Evolutionary conservation across 352 stramenopile species (phyloP), one percentile per base, ranked within the genome.

Genomic region (Globisporangium canariense): DNA sequence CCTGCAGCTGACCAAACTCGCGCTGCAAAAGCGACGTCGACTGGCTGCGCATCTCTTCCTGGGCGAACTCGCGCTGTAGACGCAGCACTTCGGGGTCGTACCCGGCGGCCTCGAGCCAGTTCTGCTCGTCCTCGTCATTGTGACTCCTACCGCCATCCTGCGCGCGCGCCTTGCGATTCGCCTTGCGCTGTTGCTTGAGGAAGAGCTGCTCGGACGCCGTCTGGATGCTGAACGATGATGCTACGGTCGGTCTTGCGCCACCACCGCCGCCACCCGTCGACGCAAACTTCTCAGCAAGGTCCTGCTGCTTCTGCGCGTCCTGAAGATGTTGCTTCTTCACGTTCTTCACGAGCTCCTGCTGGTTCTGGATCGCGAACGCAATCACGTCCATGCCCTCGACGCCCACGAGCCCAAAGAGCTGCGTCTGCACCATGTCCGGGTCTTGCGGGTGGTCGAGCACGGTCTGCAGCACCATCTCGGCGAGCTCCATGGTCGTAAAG

Each of bases 361-460:
- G 58, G 36, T 89, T 75, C 61, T 90, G 81, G 41, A 91, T 69
- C 40, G 81, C 77, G 54, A 93, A 91, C 11, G 85, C 76, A 60
- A 95, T 95, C 13, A 95, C 64, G 38, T 93, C 84, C 81, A 95
- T 90, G 66, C 86, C 84, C 53, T 95, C 84, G 18, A 91, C 83
- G n/a, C 86, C 86, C 1, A 95, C 79, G 47, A 95, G 84, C 2
- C 84, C 79, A 59, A 95, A 95, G 52, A 95, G 75, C 57, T 91
- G 83, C 68, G 77, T 72, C 58, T 93, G 83, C 20, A 90, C 73
- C 8, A 72, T 71, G 55, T 94, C 83, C 1, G 77, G 71, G 62
- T 91, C 77, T 34, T 68, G 67, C 38, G 55, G 64, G 65, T 76
- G 76, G 22, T 85, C 77, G 43, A 84, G 76, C 18, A 87, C 68